These are phyloP conservation scores for Acer negundo DNA, from an alignment of 345 rosid species.

Conservation along the genomic window DNA sequence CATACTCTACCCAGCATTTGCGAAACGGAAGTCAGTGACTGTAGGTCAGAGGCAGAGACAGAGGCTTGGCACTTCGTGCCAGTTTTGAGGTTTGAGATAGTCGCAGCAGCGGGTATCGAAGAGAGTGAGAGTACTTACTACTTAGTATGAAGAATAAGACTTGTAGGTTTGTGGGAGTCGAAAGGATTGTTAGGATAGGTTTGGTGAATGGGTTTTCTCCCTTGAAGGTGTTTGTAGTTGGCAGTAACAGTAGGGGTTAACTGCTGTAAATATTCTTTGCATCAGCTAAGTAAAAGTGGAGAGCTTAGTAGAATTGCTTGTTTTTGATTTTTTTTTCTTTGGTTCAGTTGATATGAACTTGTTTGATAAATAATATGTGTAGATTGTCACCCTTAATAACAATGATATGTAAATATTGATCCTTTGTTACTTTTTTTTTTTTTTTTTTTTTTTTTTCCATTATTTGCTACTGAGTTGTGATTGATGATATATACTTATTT, in stretches of 20 bases:
- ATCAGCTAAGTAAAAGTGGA: conserved; percentile 7
- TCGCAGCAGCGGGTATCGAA: conserved; percentile 8
- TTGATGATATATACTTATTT: neutral
- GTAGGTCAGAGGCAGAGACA: conserved; percentile 78
- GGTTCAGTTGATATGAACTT: conserved; percentile 22
- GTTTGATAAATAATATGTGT: conserved; percentile 69
- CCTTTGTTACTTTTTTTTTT: neutral
- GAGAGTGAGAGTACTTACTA: neutral
- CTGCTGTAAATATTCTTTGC: conserved; percentile 50
- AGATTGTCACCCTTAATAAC: conserved; percentile 23
- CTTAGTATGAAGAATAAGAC: conserved; percentile 20
- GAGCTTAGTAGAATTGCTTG: conserved; percentile 32
- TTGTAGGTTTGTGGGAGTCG: conserved; percentile 27
- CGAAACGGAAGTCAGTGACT: conserved; percentile 61
- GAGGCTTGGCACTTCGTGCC: conserved; percentile 99
- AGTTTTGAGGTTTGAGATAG: conserved; percentile 62
- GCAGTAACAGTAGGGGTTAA: conserved; percentile 7
- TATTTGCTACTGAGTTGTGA: neutral
- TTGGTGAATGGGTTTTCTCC: conserved; percentile 31
- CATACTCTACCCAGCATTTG: conserved; percentile 71
- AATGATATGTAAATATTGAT: conserved; percentile 24
- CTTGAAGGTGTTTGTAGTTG: conserved; percentile 26
- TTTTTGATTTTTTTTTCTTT: conserved; percentile 10
- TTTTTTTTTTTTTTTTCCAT: neutral
- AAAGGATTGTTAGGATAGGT: conserved; percentile 25